Conservation (phyloP, 352 stramenopile genomes). For the Pythium periplocum region DNA sequence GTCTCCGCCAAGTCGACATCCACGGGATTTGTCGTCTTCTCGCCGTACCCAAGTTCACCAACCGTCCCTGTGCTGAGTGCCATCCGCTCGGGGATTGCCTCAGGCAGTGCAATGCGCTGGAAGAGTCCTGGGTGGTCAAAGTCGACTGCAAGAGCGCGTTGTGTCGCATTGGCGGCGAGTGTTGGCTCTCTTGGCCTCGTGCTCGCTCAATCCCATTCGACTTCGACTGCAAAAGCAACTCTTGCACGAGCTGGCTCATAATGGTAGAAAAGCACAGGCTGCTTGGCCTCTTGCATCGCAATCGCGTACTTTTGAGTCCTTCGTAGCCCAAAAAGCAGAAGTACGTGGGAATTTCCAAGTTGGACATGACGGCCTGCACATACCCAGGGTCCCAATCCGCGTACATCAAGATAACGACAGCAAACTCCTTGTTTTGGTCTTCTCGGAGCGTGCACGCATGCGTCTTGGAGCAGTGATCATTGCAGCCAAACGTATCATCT, state of each 20-base stretch:
- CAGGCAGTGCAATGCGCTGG: constrained; percentile 39
- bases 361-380: constrained; percentile 36
- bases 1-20: constrained; percentile 36
- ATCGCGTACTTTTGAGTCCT: constrained; percentile 28
- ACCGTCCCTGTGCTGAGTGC: constrained; percentile 27
- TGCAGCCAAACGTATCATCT: constrained; percentile 35
- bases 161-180: too few relatives aligned
- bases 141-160: too few relatives aligned
- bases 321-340: constrained; percentile 58
- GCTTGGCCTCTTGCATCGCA: constrained; percentile 15
- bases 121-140: constrained; percentile 28
- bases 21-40: constrained; percentile 35
- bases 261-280: constrained; percentile 46
- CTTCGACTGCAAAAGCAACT: too few relatives aligned
- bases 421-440: constrained; percentile 21
- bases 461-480: constrained; percentile 34
- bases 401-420: constrained; percentile 47
- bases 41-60: constrained; percentile 44
- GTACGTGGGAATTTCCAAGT: constrained; percentile 48
- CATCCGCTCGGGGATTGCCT: constrained; percentile 21
- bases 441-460: constrained; percentile 38
- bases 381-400: constrained; percentile 37
- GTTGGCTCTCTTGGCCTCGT: too few relatives aligned
- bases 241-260: constrained; percentile 53
- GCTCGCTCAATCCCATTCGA: too few relatives aligned